Base-by-base conservation (phyloP, 345 rosid species). In the Citrus australasica region DNA sequence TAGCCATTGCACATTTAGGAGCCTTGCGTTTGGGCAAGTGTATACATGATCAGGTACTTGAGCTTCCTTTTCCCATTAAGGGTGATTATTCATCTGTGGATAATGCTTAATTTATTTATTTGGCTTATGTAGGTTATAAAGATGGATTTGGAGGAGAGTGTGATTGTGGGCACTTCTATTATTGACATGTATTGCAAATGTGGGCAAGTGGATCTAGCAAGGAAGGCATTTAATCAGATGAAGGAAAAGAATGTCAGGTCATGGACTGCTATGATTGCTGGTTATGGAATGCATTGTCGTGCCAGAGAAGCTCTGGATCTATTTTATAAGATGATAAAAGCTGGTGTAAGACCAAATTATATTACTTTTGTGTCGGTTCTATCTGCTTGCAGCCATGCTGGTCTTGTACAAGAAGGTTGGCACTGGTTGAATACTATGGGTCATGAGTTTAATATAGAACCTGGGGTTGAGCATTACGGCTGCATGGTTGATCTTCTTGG, bases 401-500 rank as follows among this genome's bases (percentile, higher is more conserved):
- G 97, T 82, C 85, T 95, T 59, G 81, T 89, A 63, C 86, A 86
- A 1, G 97, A 95, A 84, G 95, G 93, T 38, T 86, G 97, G 97
- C 86, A 73, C 78, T 93, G 93, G 95, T 95, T 95, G 75, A 83
- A 87, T 63, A 77, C 82, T 19, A 95, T 95, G 98, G 83, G 62
- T 16, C 60, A 22, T 17, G 86, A 89, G 71, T 95, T 86, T 62
- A 77, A 84, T 22, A 83, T 93, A 25, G 91, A 93, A 67, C 98
- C 98, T 17, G 91, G 97, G 63, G 59, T 93, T 75, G 93, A 95
- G 78, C 98, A 95, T 75, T 92, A 88, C n/a, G 86, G 98, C 30
- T 95, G 98, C 88, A 92, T 95, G 88, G 95, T 93, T 75, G 98
- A 94, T 87, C 95, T 95, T 78, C 88, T 95, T n/a, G 92, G 98